phyloP scores from a whole-genome alignment of 2,329 filamentous ascomycete genomes.

The Ceratocystiopsis sp. region DNA sequence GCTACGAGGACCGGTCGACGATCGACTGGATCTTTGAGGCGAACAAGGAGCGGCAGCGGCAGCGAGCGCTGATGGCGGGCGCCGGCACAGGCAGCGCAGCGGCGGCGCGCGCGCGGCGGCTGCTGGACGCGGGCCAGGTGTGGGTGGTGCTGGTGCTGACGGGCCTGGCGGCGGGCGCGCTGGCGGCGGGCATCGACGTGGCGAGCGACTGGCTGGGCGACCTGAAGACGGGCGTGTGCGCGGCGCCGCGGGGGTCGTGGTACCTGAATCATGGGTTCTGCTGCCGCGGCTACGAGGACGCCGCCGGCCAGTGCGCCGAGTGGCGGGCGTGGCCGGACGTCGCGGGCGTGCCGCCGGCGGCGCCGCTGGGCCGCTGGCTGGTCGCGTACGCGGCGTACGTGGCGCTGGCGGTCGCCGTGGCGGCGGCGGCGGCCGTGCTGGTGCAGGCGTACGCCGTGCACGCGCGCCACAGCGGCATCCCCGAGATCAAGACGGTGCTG shows the following conservation, averaged over 20 bases:
- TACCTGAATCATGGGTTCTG: slow-evolving; percentile 87
- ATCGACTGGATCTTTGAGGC: slow-evolving; percentile 99
- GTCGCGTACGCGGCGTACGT: slow-evolving; percentile 80
- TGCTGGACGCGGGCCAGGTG: slow-evolving; percentile 75
- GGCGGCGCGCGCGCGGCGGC: slow-evolving; percentile 49
- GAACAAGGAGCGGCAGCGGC: slow-evolving; percentile 79
- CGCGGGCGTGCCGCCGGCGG: slow-evolving; percentile 44
- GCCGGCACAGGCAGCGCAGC: slow-evolving; percentile 31
- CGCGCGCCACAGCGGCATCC: slow-evolving; percentile 89
- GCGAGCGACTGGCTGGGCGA: slow-evolving; percentile 88
- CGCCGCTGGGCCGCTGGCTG: slow-evolving; percentile 51
- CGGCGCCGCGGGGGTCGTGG: slow-evolving; percentile 37
- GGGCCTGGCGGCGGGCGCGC: slow-evolving; percentile 63
- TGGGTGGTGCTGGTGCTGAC: slow-evolving; percentile 82
- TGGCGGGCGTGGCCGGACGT: slow-evolving; percentile 78
- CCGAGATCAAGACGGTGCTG: slow-evolving; percentile 91
- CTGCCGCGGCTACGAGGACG: slow-evolving; percentile 78
- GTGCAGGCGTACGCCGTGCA: slow-evolving; percentile 74
- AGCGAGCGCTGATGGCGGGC: slow-evolving; percentile 57
- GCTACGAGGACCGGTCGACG: slow-evolving; percentile 89
- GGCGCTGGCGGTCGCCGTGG: slow-evolving; percentile 67
- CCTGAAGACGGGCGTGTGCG: slow-evolving; percentile 78
- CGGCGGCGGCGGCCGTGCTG: slow-evolving; percentile 57
- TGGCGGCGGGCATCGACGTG: slow-evolving; percentile 82
- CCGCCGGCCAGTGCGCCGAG: slow-evolving; percentile 63